Percentiles rank a stretch among this genome's conserved stretches.
Evolutionary conservation across 805 yeast species (phyloP).

Genomic region (Lipomyces kockii): DNA sequence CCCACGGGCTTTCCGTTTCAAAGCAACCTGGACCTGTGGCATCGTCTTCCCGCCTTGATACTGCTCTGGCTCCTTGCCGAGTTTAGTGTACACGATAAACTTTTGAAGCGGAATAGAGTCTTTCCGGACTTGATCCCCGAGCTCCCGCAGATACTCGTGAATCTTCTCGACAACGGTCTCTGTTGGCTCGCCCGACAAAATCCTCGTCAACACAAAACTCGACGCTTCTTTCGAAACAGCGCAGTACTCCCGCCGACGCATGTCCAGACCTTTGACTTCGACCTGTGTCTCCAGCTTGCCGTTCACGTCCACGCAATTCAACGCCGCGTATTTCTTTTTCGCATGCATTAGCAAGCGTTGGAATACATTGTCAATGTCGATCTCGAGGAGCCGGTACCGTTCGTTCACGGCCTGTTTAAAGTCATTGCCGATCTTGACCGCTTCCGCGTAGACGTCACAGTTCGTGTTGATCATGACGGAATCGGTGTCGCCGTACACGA

Average conservation of each 20-base stretch:
- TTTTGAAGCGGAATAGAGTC: slow-evolving; percentile 69
- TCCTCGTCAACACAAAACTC: slow-evolving; percentile 68
- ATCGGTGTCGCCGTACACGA: slow-evolving; percentile 97
- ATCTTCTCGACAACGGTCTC: slow-evolving; percentile 68
- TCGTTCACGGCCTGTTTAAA: slow-evolving; percentile 88
- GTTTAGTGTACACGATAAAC: slow-evolving; percentile 79
- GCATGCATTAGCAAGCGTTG: slow-evolving; percentile 82
- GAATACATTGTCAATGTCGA: slow-evolving; percentile 93
- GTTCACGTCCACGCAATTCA: slow-evolving; percentile 59
- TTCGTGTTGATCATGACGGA: slow-evolving; percentile 98
- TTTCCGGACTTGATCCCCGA: slow-evolving; percentile 60
- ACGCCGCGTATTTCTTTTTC: slow-evolving; percentile 97
- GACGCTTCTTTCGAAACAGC: slow-evolving; percentile 90
- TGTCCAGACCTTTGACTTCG: slow-evolving; percentile 95
- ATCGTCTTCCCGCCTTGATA: slow-evolving; percentile 80
- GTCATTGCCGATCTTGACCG: slow-evolving; percentile 78
- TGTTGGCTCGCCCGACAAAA: slow-evolving; percentile 76
- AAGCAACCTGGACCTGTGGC: slow-evolving; percentile 89
- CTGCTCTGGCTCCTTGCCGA: slow-evolving; percentile 84
- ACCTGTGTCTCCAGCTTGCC: slow-evolving; percentile 64
- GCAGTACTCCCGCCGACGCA: slow-evolving; percentile 96
- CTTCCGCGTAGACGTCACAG: slow-evolving; percentile 67
- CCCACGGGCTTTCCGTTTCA: slow-evolving; percentile 78
- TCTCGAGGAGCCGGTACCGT: slow-evolving; percentile 82
- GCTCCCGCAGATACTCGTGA: slow-evolving; percentile 69